Conservation (phyloP, 345 rosid species). For the Eucalyptus virginea region DNA sequence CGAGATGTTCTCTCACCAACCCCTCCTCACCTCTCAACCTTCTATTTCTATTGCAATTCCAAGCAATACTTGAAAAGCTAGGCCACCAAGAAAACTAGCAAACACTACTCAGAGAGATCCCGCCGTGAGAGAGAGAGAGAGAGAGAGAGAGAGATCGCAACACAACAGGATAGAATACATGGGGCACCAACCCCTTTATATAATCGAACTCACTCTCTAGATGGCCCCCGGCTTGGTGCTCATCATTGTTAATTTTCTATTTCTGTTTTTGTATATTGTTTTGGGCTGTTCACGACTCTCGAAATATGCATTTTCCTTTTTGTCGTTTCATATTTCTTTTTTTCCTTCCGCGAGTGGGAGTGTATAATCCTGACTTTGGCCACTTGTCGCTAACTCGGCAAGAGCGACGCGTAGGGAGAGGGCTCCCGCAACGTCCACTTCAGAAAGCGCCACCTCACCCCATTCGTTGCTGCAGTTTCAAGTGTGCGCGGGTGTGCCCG, state of each 20-base stretch:
- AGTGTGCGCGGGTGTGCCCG: background rate
- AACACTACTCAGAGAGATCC: background rate
- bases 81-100: background rate
- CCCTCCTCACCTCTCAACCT: background rate
- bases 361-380: background rate
- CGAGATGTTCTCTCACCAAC: background rate
- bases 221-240: background rate
- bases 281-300: background rate
- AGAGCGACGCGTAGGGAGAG: background rate
- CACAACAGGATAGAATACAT: background rate
- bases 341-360: background rate
- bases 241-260: background rate
- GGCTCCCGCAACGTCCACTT: background rate
- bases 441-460: background rate
- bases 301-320: background rate
- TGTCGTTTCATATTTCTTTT: background rate
- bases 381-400: background rate
- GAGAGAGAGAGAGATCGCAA: background rate
- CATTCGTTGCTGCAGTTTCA: background rate
- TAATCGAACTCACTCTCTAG: background rate
- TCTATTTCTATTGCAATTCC: background rate
- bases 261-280: background rate
- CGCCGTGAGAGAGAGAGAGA: background rate
- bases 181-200: background rate
- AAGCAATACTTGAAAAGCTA: background rate